Evolutionary conservation across 2,329 filamentous ascomycete species (phyloP), one percentile per base, ranked within the genome.

Genomic region (Arthroderma sp.): DNA sequence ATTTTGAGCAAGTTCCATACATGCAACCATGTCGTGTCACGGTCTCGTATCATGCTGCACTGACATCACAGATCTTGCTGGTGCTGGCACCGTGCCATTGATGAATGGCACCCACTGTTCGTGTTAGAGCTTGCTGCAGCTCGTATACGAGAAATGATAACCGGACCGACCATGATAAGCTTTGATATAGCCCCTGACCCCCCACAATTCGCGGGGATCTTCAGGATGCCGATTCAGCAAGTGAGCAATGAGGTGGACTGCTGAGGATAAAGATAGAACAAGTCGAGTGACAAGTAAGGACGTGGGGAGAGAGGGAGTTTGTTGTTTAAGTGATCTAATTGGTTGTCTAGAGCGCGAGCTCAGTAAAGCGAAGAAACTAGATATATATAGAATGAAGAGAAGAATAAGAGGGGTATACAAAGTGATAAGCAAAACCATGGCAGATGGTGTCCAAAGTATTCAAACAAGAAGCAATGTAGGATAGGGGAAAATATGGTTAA

Each of bases 51-150:
- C 25, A 19, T 33, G 21, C 41, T 23, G 21, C 41, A 25, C 15
- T 9, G 8, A 51, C 9, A 17, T 9, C 3, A 13, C 19, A 25
- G 47, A 31, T 1, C 25, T 51, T 25, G 7, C 25, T 33, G 25
- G 47, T 13, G 47, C 25, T 51, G 47, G 11, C 47, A 51, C 47
- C 47, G 25, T 51, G 47, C 47, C 47, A 51, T 51, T 25, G 47
- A 19, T 51, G 47, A 51, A 51, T 51, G 47, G 47, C 8, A 51
- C 47, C 23, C 13, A 21, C 9, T 51, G 11, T 51, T 51, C 47
- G 47, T 51, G 47, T 51, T 51, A 4, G 28, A 17, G 28, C 23
- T 51, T 51, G 23, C 6, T 17, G n/a, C n/a, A 17, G 23, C 28
- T 51, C 47, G 28, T 31, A 51, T 51, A 51, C 23, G 11, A 51